phyloP scores from a whole-genome alignment of 2,329 filamentous ascomycete species.

The Fusarium aywerte region DNA sequence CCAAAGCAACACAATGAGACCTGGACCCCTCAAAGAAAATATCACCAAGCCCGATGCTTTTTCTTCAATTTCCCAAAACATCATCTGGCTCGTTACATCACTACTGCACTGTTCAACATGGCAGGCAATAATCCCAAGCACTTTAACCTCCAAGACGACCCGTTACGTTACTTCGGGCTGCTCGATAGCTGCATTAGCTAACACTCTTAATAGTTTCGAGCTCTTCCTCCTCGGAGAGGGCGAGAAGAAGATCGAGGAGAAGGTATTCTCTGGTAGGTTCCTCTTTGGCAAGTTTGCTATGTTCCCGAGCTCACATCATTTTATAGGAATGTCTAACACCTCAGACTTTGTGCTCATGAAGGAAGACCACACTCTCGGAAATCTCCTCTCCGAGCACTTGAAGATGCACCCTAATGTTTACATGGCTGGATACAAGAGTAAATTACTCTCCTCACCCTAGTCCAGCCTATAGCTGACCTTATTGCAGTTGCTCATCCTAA shows the following conservation, averaged over 20 bases:
- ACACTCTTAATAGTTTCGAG: constrained; percentile 75
- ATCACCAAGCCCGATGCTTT: background rate
- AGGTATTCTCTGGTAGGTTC: constrained; percentile 86
- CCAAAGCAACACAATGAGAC: background rate
- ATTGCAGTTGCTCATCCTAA: constrained; percentile 66
- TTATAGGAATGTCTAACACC: constrained; percentile 84
- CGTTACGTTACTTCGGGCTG: constrained; percentile 47
- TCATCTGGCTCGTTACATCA: background rate
- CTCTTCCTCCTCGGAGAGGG: constrained; percentile 87
- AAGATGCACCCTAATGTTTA: constrained; percentile 84
- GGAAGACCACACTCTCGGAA: constrained; percentile 95
- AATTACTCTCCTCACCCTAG: constrained; percentile 38
- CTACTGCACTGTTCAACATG: constrained; percentile 39
- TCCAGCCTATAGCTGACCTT: constrained; percentile 11
- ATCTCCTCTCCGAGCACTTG: constrained; percentile 86
- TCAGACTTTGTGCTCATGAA: constrained; percentile 95
- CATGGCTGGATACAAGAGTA: constrained; percentile 93
- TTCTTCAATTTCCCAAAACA: background rate
- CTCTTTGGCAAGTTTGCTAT: background rate
- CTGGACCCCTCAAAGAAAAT: background rate
- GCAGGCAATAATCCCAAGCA: constrained; percentile 54
- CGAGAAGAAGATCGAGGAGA: constrained; percentile 93
- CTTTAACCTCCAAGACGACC: constrained; percentile 52
- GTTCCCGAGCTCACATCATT: constrained; percentile 2
- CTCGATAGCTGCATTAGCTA: constrained; percentile 25